Base-by-base conservation (phyloP, 2,329 filamentous ascomycete genomes). In the Pestalotiopsis sp. region DNA sequence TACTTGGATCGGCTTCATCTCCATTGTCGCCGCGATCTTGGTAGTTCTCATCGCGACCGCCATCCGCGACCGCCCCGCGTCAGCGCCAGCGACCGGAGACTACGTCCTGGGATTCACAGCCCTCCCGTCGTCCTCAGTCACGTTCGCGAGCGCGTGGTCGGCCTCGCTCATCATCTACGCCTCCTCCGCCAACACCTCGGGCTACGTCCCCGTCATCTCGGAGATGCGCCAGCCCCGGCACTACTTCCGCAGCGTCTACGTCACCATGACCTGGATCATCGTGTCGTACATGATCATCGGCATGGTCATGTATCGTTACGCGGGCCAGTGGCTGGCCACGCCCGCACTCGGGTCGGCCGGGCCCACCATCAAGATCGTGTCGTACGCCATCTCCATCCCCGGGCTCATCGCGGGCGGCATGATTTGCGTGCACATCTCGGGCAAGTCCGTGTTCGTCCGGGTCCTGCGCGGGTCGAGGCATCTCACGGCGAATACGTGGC, bases 251-350 rank as follows among this genome's bases (percentile, higher is more conserved):
- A 62, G 38, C 11, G 59, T 40, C 11, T 38, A 38, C 30, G 38
- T 62, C n/a, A 62, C 38, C 59, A 40, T 62, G 30, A 38, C 59
- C 59, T 39, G 26, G 30, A 40, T 40, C 11, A 38, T 62, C 14
- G 35, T 38, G n/a, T 62, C 59, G 6, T 62, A 62, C 35, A 38
- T 62, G 30, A 4, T 40, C 35, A 39, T 62, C 4, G 26, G 30
- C 30, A 40, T 39, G 38, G 59, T 62, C 26, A 62, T 62, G 59
- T 62, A 62, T 14, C 59, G 59, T n/a, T 62, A 22, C 6, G 26
- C 30, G 5, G 59, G 59, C 1, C 59, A 62, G 35, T 62, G 59
- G 59, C 11, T 62, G 26, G 59, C 59, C 3, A 39, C 59, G 1
- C 59, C 59, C 2, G 26, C 59, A 0, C 38, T 62, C 1, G 59